Percentiles rank a stretch among this genome's conserved stretches.
Evolutionary conservation across 176 grass and related monocot genomes (phyloP).

Genomic region (Musa itinerans): DNA sequence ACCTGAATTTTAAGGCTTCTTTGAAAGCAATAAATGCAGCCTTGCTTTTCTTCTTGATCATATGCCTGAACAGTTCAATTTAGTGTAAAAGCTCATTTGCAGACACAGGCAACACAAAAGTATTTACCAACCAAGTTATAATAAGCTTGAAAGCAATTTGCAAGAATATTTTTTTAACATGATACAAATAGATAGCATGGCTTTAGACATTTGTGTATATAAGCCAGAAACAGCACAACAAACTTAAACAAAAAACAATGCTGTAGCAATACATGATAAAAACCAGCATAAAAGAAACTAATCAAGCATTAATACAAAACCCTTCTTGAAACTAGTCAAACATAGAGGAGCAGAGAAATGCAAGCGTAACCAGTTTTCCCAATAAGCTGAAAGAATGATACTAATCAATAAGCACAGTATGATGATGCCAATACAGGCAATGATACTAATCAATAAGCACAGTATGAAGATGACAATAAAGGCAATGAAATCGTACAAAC

Average conservation of each 20-base stretch:
- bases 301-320: not conserved
- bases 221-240: not conserved
- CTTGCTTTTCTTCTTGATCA: conserved; percentile 74
- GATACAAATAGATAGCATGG: not conserved
- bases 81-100: not conserved
- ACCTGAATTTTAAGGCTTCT: conserved; percentile 94
- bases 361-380: not conserved
- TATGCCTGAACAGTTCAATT: conserved; percentile 42
- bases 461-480: not conserved
- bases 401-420: conserved; percentile 2
- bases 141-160: not conserved
- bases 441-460: not conserved
- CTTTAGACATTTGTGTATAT: not conserved
- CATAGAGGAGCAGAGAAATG: not conserved
- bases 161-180: not conserved
- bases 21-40: conserved; percentile 82
- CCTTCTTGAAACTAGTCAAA: not conserved
- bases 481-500: conserved; percentile 43
- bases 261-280: not conserved
- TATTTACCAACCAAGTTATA: not conserved
- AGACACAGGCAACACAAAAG: not conserved
- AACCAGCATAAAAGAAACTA: not conserved
- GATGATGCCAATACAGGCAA: not conserved
- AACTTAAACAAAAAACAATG: not conserved
- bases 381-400: conserved; percentile 10